Base-by-base conservation (phyloP, 2,329 filamentous ascomycete genomes). In the Sporothrix phasma region DNA sequence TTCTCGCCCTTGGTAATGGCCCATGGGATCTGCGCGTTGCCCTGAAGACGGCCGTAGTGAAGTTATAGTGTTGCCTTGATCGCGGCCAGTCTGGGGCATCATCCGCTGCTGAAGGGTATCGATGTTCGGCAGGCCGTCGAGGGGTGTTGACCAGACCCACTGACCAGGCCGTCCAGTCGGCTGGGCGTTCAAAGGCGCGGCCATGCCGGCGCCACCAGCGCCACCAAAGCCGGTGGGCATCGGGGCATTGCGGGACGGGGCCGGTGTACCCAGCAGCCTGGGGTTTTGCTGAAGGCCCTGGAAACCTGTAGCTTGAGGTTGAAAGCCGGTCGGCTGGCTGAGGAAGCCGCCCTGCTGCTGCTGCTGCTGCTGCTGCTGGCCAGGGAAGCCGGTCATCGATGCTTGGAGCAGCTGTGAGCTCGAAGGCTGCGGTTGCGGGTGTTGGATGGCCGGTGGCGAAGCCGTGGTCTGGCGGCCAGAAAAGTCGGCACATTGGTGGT, bases 1-100 rank as follows among this genome's bases (percentile, higher is more conserved):
- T 99, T 99, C 76, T 99, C 94, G 68, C 97, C 92, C 75, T 99
- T 99, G 4, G 94, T 99, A 66, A 99, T 94, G 17, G 94, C 92
- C 94, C 94, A 99, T 0, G 94, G 94, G 71, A 99, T 93, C 7
- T 91, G 93, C 0, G 94, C 94, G 76, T 96, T 97, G 61, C 94
- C 94, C 67, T 91, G 87, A 10, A 99, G 81, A 5, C 93, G 65
- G 88, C 85, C 1, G 92, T 93, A 7, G 90, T 96, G 71, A 89
- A 97, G 19, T 80, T 82, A 24, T 24, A 5, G 56, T 49, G 24
- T 61, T 47, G 29, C 88, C 89, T 67, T 86, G 61, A 75, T 97
- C 94, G 41, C 94, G 88, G 51, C 94, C 94, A 69, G 90, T 86
- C 73, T 99, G 93, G 24, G 94, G 94, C 93, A 99, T 97, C 86